Percentiles rank a stretch among this genome's conserved stretches.
These are phyloP conservation scores for Metrosideros polymorpha DNA, from an alignment of 441 rosid genomes.

Conservation along the genomic window DNA sequence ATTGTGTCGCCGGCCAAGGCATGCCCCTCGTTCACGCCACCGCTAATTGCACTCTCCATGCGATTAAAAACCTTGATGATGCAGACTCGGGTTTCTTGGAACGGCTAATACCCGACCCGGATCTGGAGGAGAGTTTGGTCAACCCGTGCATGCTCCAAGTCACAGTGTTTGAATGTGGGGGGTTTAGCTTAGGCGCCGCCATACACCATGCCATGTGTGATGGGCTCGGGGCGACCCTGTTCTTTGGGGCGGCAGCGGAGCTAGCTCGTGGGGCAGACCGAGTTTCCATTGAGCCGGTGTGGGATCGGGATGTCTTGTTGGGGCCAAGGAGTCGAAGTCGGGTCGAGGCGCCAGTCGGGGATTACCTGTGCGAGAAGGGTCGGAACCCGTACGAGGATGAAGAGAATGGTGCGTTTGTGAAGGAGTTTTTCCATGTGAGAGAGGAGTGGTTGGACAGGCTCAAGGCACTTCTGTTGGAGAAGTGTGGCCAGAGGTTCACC, in stretches of 20 bases:
- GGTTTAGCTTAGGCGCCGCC: slow-evolving; percentile 57
- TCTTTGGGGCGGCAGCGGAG: slow-evolving; percentile 57
- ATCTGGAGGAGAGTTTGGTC: slow-evolving; percentile 26
- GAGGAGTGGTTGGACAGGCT: slow-evolving; percentile 57
- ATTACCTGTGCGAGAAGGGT: slow-evolving; percentile 36
- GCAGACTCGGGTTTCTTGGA: slow-evolving; percentile 44
- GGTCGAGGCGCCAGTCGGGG: slow-evolving; percentile 41
- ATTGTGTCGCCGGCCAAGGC: slow-evolving; percentile 35
- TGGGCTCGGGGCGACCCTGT: slow-evolving; percentile 73
- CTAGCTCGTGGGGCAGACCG: slow-evolving; percentile 48
- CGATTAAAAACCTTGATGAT: slow-evolving; percentile 41
- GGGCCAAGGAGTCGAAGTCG: slow-evolving; percentile 63
- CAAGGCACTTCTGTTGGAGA: slow-evolving; percentile 37
- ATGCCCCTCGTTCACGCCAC: slow-evolving; percentile 49
- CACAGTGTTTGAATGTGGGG: slow-evolving; percentile 71
- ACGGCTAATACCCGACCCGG: slow-evolving; percentile 50
- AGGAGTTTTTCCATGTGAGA: slow-evolving; percentile 45
- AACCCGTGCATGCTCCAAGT: slow-evolving; percentile 63
- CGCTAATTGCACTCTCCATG: slow-evolving; percentile 44
- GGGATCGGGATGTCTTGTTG: slow-evolving; percentile 46
- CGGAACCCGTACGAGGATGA: slow-evolving; percentile 32
- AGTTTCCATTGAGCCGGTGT: slow-evolving; percentile 43
- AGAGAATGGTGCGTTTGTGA: slow-evolving; percentile 22
- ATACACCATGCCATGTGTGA: slow-evolving; percentile 69
- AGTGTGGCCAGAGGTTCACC: slow-evolving; percentile 52